Conservation (phyloP, 768 basidiomycete species). For the Epithele typhae region DNA sequence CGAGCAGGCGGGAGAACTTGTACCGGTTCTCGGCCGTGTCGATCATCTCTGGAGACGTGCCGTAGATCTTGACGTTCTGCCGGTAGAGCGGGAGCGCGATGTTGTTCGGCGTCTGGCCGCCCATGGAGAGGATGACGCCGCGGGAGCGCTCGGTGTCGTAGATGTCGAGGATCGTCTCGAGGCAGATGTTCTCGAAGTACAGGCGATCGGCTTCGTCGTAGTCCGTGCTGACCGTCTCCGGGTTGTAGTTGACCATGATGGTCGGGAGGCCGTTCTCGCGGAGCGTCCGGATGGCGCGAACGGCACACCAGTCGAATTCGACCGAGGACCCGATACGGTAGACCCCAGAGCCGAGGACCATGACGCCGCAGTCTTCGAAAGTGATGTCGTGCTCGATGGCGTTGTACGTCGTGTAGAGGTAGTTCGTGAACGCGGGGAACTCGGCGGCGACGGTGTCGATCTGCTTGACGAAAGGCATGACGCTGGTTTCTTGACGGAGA, state of each 20-base stretch:
- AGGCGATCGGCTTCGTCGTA: conserved; percentile 98
- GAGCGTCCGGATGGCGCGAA: conserved; percentile 92
- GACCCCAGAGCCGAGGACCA: conserved; percentile 97
- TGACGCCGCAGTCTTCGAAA: conserved; percentile 90
- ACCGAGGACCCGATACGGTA: conserved; percentile 99
- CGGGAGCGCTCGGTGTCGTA: conserved; percentile 87
- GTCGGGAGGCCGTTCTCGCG: conserved; percentile 94
- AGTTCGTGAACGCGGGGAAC: conserved; percentile 98
- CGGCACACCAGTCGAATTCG: conserved; percentile 99
- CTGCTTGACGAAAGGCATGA: conserved; percentile 93
- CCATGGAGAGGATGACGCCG: conserved; percentile 96
- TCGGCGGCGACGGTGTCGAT: conserved; percentile 99
- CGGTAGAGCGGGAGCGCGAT: conserved; percentile 94
- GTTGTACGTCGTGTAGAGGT: conserved; percentile 97
- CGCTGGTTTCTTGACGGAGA: conserved; percentile 77
- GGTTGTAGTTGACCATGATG: conserved; percentile 99
- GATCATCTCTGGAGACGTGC: conserved; percentile 99
- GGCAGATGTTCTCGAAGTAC: conserved; percentile 97
- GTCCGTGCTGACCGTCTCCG: conserved; percentile 98
- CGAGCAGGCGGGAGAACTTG: conserved; percentile 98
- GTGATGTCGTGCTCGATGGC: conserved; percentile 89
- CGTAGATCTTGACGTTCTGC: conserved; percentile 97
- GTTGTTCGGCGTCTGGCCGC: conserved; percentile 98
- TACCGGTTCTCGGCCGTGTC: conserved; percentile 98
- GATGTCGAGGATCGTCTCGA: conserved; percentile 96